phyloP scores from a whole-genome alignment of 306 rosid genomes.

The Trifolium dubium region DNA sequence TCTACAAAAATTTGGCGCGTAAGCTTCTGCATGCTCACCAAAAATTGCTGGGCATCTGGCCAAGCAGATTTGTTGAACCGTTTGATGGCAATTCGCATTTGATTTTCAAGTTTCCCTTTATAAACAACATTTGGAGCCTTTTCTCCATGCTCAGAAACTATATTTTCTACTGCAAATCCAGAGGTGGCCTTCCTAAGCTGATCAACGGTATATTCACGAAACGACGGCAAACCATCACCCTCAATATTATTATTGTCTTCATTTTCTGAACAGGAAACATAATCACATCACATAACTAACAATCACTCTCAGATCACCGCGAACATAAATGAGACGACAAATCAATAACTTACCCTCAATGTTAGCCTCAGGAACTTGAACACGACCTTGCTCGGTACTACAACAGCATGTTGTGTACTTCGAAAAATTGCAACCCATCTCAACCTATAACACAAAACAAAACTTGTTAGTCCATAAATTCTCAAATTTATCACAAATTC shows the following conservation, averaged over 20 bases:
- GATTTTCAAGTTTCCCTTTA: constrained; percentile 89
- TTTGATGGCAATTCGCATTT: constrained; percentile 84
- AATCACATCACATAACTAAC: constrained; percentile 33
- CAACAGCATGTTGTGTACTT: constrained; percentile 64
- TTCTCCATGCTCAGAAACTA: constrained; percentile 98
- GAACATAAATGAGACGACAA: constrained; percentile 28
- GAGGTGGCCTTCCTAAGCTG: constrained; percentile 86
- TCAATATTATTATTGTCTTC: constrained; percentile 59
- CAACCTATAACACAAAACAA: constrained; percentile 46
- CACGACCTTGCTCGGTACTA: constrained; percentile 47
- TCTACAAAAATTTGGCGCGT: not conserved
- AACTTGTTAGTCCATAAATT: constrained; percentile 33
- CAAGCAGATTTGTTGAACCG: constrained; percentile 95
- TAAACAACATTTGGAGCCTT: constrained; percentile 97
- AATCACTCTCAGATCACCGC: constrained; percentile 34
- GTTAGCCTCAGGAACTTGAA: constrained; percentile 56
- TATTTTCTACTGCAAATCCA: constrained; percentile 86
- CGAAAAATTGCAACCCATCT: constrained; percentile 88
- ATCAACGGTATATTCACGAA: constrained; percentile 75
- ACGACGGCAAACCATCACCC: constrained; percentile 60
- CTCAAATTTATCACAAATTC: constrained; percentile 33
- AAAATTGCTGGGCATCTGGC: constrained; percentile 93
- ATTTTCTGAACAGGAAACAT: constrained; percentile 56
- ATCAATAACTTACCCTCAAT: constrained; percentile 55
- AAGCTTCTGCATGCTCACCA: constrained; percentile 55